Conservation (phyloP, 768 basidiomycete genomes). For the Kwoniella mangroviensis region DNA sequence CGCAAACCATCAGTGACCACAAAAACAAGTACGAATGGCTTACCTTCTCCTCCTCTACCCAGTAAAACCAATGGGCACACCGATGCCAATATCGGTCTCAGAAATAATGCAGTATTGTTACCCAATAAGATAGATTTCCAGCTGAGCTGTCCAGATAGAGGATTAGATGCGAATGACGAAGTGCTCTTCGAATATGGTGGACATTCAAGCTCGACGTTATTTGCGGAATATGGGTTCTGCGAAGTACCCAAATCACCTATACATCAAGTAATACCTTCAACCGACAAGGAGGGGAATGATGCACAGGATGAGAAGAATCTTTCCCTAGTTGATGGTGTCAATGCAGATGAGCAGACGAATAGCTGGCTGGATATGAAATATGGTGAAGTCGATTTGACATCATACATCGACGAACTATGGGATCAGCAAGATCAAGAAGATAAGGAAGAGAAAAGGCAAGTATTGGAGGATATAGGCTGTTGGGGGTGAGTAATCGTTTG, state of each 20-base stretch:
- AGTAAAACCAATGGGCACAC: conserved; percentile 55
- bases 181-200: conserved; percentile 77
- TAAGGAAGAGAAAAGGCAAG: conserved; percentile 63
- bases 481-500: conserved; percentile 69
- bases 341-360: conserved; percentile 21
- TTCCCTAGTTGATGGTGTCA: not conserved
- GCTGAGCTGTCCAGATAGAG: conserved; percentile 61
- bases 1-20: conserved; percentile 41
- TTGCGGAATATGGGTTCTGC: conserved; percentile 91
- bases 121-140: conserved; percentile 46
- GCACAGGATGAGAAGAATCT: not conserved
- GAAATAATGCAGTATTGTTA: conserved; percentile 37
- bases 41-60: conserved; percentile 60
- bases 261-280: not conserved
- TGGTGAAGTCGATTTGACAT: conserved; percentile 70
- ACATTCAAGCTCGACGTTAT: conserved; percentile 76
- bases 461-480: conserved; percentile 71
- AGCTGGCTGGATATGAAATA: conserved; percentile 41
- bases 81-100: not conserved
- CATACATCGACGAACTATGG: conserved; percentile 61
- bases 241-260: conserved; percentile 21
- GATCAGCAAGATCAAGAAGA: conserved; percentile 55
- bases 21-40: conserved; percentile 55
- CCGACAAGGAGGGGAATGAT: conserved; percentile 13
- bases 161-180: conserved; percentile 66